Evolutionary conservation across 495 filamentous ascomycete genomes (phyloP), one percentile per base, ranked within the genome.

Genomic region (Annulohypoxylon moriforme): DNA sequence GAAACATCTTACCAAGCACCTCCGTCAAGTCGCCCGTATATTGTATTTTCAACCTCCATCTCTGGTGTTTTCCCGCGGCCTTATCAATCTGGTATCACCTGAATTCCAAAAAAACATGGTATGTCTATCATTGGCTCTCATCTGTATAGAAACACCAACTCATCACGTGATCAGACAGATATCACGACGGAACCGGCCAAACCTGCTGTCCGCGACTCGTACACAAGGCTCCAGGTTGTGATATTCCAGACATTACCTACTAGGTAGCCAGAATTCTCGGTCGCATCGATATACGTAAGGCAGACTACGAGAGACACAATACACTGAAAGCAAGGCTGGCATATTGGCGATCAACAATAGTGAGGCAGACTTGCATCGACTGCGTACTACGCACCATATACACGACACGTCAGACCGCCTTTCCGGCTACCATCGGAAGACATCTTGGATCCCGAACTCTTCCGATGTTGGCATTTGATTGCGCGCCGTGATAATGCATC

Each of bases 341-440:
- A 14, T 6, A 7, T 38, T 14, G 20, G n/a, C 6, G 11, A 10
- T 13, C 53, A 9, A 13, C 3, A 13, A 58, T 3, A 40, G 34
- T 16, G 34, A 42, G 55, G 34, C 20, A 11, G 36, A 16, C 31
- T 27, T 59, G 20, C 55, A 27, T 59, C 3, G 34, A 59, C 9
- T 20, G 9, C 29, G 27, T 56, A 8, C 52, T 34, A 56, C 31
- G 4, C 36, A 16, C 9, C 50, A 40, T 3, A 10, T 57, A 13
- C 4, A 22, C 16, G 33, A 57, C 55, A 11, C 11, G 55, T 38
- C 33, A 59, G 55, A 59, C 55, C 55, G 55, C 33, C 9, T 7
- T 13, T 59, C 20, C 55, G 55, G 55, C 34, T 42, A 24, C 9
- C n/a, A 6, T 42, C 55, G 55, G 55, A 5, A 34, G 22, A 27